These are phyloP conservation scores for Astragalus membranaceus DNA, from an alignment of 306 rosid genomes.

Conservation along the genomic window DNA sequence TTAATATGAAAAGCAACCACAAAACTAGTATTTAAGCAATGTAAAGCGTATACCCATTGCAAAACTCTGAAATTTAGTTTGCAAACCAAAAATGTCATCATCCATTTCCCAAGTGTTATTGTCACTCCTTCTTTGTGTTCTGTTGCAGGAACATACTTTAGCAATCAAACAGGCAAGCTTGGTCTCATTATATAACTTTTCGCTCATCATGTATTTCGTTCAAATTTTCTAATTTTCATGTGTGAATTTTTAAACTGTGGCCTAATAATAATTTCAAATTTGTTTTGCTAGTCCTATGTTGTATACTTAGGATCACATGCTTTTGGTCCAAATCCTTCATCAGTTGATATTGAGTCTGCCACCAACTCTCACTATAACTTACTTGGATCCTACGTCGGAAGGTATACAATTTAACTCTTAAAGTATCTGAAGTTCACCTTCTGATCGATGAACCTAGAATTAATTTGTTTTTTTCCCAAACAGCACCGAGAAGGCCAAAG, in stretches of 20 bases:
- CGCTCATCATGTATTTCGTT: not conserved
- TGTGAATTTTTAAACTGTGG: not conserved
- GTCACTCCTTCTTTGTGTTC: slow-evolving; percentile 23
- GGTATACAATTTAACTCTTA: slow-evolving; percentile 23
- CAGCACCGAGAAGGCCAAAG: slow-evolving; percentile 45
- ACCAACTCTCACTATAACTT: slow-evolving; percentile 41
- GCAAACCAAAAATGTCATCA: slow-evolving; percentile 24
- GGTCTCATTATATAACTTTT: no score
- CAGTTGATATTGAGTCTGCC: slow-evolving; percentile 1
- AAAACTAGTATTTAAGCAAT: not conserved
- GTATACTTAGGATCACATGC: slow-evolving; percentile 63
- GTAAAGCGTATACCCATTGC: not conserved
- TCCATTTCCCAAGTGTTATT: slow-evolving; percentile 14
- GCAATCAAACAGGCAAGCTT: slow-evolving; percentile 43
- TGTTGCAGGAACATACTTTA: slow-evolving; percentile 19
- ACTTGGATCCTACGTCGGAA: slow-evolving; percentile 47
- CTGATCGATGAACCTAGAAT: not conserved
- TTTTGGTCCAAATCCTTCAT: slow-evolving; percentile 18
- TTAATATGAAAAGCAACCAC: not conserved
- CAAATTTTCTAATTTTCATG: not conserved
- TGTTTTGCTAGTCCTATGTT: slow-evolving; percentile 46
- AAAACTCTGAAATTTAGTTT: not conserved
- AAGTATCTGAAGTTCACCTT: not conserved
- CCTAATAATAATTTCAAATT: not conserved
- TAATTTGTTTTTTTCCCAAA: not conserved